Evolutionary conservation across 192 early-diverging fungal genomes (phyloP).

Genomic region (Entomortierella chlamydospora): DNA sequence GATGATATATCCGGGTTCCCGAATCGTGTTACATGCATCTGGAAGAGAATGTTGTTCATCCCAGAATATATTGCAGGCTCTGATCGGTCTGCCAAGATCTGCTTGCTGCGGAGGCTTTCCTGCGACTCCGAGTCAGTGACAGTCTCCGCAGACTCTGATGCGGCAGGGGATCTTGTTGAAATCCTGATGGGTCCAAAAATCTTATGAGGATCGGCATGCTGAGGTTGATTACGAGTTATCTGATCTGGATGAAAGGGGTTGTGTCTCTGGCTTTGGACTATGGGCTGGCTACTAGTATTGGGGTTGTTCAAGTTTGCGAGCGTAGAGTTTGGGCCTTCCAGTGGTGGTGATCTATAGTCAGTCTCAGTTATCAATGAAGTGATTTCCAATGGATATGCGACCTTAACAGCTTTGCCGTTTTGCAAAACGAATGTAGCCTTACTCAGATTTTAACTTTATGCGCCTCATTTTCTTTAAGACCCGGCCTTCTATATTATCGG

Average conservation of each 20-base stretch:
- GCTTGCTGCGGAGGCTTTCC: not conserved
- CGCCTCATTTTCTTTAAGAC: slow-evolving; percentile 36
- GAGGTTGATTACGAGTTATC: not conserved
- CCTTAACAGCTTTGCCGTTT: not conserved
- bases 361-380: not conserved
- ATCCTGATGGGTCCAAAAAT: slow-evolving; percentile 25
- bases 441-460: slow-evolving; percentile 47
- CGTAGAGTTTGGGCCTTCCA: not conserved
- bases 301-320: not conserved
- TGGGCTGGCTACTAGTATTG: not conserved
- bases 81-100: not conserved
- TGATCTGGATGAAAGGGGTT: not conserved
- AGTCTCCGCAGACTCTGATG: not conserved
- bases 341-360: slow-evolving; percentile 2
- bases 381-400: not conserved
- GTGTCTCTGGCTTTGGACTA: not conserved
- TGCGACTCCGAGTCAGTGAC: not conserved
- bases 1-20: slow-evolving; percentile 27
- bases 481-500: slow-evolving; percentile 37
- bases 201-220: not conserved
- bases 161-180: slow-evolving; percentile 16
- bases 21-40: slow-evolving; percentile 36
- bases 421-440: not conserved
- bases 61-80: slow-evolving; percentile 14
- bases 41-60: slow-evolving; percentile 42